phyloP scores from a whole-genome alignment of 192 early-diverging fungal species.

The Backusella luteola region DNA sequence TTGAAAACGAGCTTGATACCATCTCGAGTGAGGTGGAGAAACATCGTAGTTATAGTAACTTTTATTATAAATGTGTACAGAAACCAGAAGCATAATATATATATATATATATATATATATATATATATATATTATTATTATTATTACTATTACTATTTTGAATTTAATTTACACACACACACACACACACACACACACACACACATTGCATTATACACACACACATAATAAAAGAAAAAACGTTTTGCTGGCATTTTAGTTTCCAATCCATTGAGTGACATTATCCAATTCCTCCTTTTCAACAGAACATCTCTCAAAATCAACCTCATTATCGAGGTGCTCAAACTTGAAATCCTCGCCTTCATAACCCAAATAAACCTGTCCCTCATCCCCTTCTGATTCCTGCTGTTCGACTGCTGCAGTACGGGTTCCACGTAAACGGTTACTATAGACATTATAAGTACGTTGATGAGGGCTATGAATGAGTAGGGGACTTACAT shows the following conservation, averaged over 20 bases:
- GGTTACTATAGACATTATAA: constrained; percentile 44
- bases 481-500: constrained; percentile 50
- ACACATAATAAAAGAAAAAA: background rate
- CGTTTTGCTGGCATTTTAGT: constrained; percentile 23
- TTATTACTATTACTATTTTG: background rate
- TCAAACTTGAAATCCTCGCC: constrained; percentile 79
- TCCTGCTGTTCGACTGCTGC: constrained; percentile 65
- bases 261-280: constrained; percentile 64
- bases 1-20: background rate
- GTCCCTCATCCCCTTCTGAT: constrained; percentile 57
- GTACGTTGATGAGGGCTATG: too few relatives aligned
- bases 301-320: constrained; percentile 64
- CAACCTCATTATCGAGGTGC: constrained; percentile 69
- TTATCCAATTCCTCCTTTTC: constrained; percentile 54
- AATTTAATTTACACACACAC: background rate
- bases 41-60: background rate
- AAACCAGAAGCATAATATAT: background rate
- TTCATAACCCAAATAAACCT: constrained; percentile 79
- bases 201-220: background rate
- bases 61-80: constrained; percentile 7
- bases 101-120: too few relatives aligned
- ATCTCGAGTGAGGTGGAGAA: background rate
- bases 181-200: background rate
- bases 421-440: constrained; percentile 62
- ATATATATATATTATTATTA: background rate